These are phyloP conservation scores for Bipolaris bicolor DNA, from an alignment of 2,329 filamentous ascomycete genomes.

Conservation along the genomic window DNA sequence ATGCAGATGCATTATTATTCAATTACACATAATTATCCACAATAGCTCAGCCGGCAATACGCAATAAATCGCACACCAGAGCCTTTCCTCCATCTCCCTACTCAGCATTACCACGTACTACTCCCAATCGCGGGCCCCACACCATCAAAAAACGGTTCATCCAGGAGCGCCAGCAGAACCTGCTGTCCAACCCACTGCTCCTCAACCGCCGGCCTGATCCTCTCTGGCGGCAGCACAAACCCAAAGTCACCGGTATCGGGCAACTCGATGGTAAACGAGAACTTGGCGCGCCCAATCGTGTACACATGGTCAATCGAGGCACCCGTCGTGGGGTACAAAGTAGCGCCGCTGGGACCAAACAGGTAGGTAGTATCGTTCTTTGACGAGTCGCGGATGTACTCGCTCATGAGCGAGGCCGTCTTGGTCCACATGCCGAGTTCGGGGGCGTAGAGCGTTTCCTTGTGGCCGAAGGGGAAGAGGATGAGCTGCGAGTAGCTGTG, in stretches of 20 bases:
- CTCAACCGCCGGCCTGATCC: slow-evolving; percentile 54
- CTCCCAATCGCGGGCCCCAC: slow-evolving; percentile 22
- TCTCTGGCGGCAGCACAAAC: slow-evolving; percentile 56
- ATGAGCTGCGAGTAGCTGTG: slow-evolving; percentile 68
- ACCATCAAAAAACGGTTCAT: slow-evolving; percentile 39
- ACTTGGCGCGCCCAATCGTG: slow-evolving; percentile 50
- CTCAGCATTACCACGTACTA: slow-evolving; percentile 1
- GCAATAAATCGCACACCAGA: background rate
- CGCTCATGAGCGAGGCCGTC: slow-evolving; percentile 55
- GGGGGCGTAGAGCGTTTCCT: slow-evolving; percentile 55
- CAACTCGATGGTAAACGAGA: slow-evolving; percentile 56
- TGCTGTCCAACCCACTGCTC: slow-evolving; percentile 54
- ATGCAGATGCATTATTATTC: background rate
- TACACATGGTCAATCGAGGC: slow-evolving; percentile 52
- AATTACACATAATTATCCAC: too few relatives aligned
- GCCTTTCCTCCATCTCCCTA: background rate
- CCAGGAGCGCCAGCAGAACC: slow-evolving; percentile 31
- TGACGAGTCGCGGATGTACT: slow-evolving; percentile 55
- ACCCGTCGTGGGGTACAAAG: slow-evolving; percentile 63
- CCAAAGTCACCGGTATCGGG: slow-evolving; percentile 56
- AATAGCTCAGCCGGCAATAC: background rate
- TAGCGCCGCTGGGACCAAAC: slow-evolving; percentile 60
- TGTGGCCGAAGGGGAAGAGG: slow-evolving; percentile 64
- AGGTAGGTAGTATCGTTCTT: slow-evolving; percentile 45
- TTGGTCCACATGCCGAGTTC: slow-evolving; percentile 58